Evolutionary conservation across 441 rosid genomes (phyloP).

Genomic region (Pelargonium exstipulatum): DNA sequence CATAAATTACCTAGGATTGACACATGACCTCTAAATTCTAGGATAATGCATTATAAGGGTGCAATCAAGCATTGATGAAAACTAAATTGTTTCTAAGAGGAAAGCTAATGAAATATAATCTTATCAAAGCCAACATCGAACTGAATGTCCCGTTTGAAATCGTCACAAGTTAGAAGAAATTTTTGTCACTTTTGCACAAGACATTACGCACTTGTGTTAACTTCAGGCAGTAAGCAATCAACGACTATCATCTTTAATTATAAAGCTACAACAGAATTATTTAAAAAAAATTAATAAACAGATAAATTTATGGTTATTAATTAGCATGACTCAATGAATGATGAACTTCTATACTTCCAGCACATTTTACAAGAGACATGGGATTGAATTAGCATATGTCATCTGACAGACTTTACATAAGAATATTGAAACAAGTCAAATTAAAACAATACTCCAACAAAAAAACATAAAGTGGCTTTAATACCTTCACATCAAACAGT

Average conservation of each 20-base stretch:
- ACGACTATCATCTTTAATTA: background rate
- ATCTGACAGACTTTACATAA: background rate
- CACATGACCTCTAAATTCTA: slow-evolving; percentile 7
- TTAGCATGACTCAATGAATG: background rate
- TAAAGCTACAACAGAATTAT: background rate
- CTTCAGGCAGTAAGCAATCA: background rate
- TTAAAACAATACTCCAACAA: no score
- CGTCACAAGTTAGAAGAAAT: background rate
- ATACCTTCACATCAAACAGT: background rate
- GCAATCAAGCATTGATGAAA: background rate
- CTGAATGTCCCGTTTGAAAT: background rate
- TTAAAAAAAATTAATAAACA: no score
- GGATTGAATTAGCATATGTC: background rate
- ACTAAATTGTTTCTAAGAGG: background rate
- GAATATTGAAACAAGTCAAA: no score
- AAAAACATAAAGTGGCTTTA: background rate
- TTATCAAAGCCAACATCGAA: background rate
- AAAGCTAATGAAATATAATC: background rate
- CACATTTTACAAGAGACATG: background rate
- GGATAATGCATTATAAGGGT: background rate
- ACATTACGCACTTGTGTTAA: background rate
- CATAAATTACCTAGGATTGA: slow-evolving; percentile 4
- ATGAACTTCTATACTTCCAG: background rate
- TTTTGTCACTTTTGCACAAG: background rate
- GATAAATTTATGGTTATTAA: background rate